These are phyloP conservation scores for Mercurialis annua DNA, from an alignment of 345 rosid genomes.

Conservation along the genomic window DNA sequence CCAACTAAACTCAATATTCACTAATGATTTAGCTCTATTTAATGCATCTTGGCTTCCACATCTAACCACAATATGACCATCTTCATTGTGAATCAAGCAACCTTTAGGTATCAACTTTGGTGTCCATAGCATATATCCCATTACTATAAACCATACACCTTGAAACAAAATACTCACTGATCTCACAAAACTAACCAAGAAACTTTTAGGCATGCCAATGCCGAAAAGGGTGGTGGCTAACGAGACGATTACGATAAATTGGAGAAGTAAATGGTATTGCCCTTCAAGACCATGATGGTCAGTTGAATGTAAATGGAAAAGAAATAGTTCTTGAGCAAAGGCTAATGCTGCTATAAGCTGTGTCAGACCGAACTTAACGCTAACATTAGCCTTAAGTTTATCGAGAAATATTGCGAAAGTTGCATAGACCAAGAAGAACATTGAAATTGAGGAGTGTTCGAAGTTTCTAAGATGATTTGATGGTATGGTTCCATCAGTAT, in stretches of 20 bases:
- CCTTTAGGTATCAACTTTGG: conserved; percentile 56
- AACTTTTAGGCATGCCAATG: conserved; percentile 55
- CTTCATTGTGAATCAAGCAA: conserved; percentile 56
- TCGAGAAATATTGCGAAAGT: conserved; percentile 56
- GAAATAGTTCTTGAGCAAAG: conserved; percentile 56
- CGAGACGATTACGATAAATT: conserved; percentile 45
- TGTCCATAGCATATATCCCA: conserved; percentile 79
- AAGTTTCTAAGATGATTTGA: conserved; percentile 75
- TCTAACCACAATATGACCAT: conserved; percentile 58
- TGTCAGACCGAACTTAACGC: conserved; percentile 34
- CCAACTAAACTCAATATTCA: conserved; percentile 67
- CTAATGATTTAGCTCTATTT: conserved; percentile 70
- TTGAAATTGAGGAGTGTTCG: conserved; percentile 67
- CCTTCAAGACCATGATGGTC: conserved; percentile 84
- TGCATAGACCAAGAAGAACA: conserved; percentile 58
- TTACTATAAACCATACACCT: conserved; percentile 68
- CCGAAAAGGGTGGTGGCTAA: conserved; percentile 60
- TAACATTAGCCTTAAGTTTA: conserved; percentile 19
- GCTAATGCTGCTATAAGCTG: conserved; percentile 53
- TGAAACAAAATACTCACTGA: conserved; percentile 61
- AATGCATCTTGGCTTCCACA: conserved; percentile 52
- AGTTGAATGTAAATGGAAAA: conserved; percentile 60
- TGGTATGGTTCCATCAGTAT: conserved; percentile 74
- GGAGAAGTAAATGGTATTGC: conserved; percentile 70
- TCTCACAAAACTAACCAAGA: conserved; percentile 61